Evolutionary conservation across 75 land plant species (phyloP).

Genomic region (Ceratopteris richardii): DNA sequence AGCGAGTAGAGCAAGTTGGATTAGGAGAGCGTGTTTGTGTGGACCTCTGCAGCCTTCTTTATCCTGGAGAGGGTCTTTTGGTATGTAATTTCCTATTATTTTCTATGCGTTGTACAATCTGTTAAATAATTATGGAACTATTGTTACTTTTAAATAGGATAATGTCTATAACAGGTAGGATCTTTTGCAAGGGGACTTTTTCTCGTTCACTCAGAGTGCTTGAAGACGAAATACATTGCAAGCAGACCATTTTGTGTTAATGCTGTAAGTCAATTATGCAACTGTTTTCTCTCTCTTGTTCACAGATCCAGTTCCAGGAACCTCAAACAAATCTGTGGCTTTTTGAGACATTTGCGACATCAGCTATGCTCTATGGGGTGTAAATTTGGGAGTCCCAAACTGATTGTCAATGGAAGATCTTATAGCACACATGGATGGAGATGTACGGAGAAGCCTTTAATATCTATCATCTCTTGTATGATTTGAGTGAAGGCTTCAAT

Average conservation of each 20-base stretch:
- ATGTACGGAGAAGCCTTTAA: no score
- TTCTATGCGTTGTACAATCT: neutral
- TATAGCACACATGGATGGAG: no score
- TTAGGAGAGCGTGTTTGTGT: constrained; percentile 94
- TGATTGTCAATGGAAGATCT: no score
- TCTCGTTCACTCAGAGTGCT: constrained; percentile 88
- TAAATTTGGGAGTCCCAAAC: no score
- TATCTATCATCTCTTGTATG: no score
- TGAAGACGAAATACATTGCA: constrained; percentile 67
- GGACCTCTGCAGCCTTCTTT: constrained; percentile 82
- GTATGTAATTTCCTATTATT: constrained; percentile 22
- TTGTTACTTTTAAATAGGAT: neutral
- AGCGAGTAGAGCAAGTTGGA: constrained; percentile 44
- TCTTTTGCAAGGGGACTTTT: constrained; percentile 92
- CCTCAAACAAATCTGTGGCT: neutral
- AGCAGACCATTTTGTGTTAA: constrained; percentile 97
- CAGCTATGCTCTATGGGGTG: no score
- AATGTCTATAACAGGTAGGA: constrained; percentile 51
- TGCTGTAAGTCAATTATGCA: constrained; percentile 49
- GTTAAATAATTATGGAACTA: no score
- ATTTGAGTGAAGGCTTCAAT: no score
- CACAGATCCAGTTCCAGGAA: neutral
- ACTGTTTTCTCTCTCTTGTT: no score
- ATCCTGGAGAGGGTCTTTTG: constrained; percentile 89
- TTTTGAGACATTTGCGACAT: neutral